A percentile compares a stretch with the other conserved stretches of the same genome.
phyloP scores from a whole-genome alignment of 2,329 filamentous ascomycete genomes.

The Pseudogymnoascus sp. region DNA sequence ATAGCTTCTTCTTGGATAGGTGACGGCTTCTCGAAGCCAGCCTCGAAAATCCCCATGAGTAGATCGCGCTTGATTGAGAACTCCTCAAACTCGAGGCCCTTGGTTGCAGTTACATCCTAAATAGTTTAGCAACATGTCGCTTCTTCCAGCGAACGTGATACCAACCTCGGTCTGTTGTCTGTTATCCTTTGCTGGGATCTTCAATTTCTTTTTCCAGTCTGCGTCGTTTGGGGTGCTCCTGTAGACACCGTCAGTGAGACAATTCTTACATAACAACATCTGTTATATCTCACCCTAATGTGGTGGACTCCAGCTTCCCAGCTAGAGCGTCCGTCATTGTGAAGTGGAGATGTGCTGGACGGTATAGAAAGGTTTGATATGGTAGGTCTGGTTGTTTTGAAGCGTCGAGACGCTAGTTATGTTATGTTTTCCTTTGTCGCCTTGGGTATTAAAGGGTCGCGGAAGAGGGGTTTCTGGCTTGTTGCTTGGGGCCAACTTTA shows the following conservation, averaged over 20 bases:
- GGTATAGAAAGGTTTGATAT: not conserved
- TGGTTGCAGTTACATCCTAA: conserved; percentile 95
- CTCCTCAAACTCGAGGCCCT: conserved; percentile 95
- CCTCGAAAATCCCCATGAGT: conserved; percentile 99
- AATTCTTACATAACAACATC: conserved; percentile 27
- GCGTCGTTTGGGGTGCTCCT: conserved; percentile 40
- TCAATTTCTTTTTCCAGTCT: conserved; percentile 69
- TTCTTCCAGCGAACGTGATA: conserved; percentile 12
- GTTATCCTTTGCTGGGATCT: conserved; percentile 65
- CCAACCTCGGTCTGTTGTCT: conserved; percentile 74
- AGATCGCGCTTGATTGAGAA: conserved; percentile 92
- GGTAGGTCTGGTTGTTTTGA: not conserved
- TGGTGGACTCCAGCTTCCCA: conserved; percentile 50
- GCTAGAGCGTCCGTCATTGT: conserved; percentile 42
- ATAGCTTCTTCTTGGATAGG: conserved; percentile 99
- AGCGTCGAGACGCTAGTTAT: conserved; percentile 2
- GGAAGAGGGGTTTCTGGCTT: not conserved
- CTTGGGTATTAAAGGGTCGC: conserved; percentile 5
- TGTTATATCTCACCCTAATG: conserved; percentile 37
- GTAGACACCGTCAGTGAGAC: conserved; percentile 40
- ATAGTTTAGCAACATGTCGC: conserved; percentile 9
- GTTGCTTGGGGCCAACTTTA: not conserved
- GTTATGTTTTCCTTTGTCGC: conserved; percentile 5
- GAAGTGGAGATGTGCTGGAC: conserved; percentile 10
- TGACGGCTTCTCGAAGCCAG: conserved; percentile 96